Evolutionary conservation across 441 rosid genomes (phyloP).

Genomic region (California macrophylla): DNA sequence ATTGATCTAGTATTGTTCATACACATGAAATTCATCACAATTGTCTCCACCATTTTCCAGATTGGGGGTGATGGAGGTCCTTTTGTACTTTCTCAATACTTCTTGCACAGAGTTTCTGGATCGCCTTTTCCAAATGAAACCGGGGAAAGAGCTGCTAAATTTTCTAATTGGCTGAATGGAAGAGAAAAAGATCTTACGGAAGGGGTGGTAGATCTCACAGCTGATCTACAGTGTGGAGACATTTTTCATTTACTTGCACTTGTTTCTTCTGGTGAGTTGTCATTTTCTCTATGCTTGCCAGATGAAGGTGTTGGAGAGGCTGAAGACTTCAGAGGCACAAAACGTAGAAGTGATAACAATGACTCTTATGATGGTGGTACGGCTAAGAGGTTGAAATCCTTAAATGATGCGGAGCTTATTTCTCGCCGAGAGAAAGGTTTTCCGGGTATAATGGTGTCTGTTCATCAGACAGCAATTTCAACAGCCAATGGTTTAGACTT

Average conservation of each 20-base stretch:
- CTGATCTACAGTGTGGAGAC: conserved; percentile 88
- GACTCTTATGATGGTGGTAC: conserved; percentile 42
- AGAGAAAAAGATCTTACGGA: conserved; percentile 49
- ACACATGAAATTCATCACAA: conserved; percentile 1
- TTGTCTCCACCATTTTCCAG: conserved; percentile 35
- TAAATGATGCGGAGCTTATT: conserved; percentile 59
- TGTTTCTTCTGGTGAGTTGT: conserved; percentile 70
- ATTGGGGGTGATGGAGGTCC: conserved; percentile 80
- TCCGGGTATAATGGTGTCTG: conserved; percentile 65
- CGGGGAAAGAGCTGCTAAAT: conserved; percentile 72
- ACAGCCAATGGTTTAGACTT: conserved; percentile 39
- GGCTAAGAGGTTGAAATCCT: conserved; percentile 52
- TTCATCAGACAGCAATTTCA: conserved; percentile 37
- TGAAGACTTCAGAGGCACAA: conserved; percentile 66
- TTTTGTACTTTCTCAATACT: conserved; percentile 67
- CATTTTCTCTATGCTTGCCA: conserved; percentile 58
- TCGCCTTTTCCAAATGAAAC: conserved; percentile 73
- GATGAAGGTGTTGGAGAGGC: conserved; percentile 93
- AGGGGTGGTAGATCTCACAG: conserved; percentile 45
- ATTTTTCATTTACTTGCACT: conserved; percentile 62
- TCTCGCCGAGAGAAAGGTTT: conserved; percentile 90
- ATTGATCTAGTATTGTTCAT: neutral
- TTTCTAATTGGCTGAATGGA: conserved; percentile 64
- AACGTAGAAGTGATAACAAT: conserved; percentile 56
- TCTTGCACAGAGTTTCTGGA: conserved; percentile 62